These are phyloP conservation scores for Scheffersomyces cryptocercus DNA, from an alignment of 1,139 yeast species.

Conservation along the genomic window DNA sequence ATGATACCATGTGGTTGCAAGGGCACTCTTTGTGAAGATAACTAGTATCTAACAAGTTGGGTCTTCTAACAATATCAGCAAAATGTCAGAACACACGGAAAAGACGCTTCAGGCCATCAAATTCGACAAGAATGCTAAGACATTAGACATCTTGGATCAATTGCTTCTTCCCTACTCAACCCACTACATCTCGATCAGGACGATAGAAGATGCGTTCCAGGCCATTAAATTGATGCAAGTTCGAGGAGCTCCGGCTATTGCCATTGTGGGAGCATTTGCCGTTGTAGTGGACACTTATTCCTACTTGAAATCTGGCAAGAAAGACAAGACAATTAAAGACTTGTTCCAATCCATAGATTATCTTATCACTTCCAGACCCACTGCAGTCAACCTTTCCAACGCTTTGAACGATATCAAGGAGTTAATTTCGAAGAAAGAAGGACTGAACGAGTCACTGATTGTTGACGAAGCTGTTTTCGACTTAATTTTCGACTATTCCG, in stretches of 20 bases:
- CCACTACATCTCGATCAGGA: conserved; percentile 58
- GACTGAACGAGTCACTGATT: conserved; percentile 8
- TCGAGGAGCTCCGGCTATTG: conserved; percentile 98
- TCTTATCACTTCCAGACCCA: conserved; percentile 81
- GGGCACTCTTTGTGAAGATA: no score
- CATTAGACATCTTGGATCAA: conserved; percentile 75
- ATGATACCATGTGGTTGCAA: no score
- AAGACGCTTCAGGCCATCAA: conserved; percentile 64
- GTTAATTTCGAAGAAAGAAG: conserved; percentile 24
- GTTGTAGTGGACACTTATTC: conserved; percentile 67
- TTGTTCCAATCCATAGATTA: conserved; percentile 56
- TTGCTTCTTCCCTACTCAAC: conserved; percentile 78
- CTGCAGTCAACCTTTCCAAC: conserved; percentile 89
- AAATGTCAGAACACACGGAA: background rate
- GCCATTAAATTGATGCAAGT: conserved; percentile 92
- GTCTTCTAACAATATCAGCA: background rate
- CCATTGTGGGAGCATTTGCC: conserved; percentile 87
- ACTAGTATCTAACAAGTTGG: no score
- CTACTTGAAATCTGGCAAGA: conserved; percentile 11
- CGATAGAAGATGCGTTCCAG: conserved; percentile 70
- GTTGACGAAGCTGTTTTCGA: conserved; percentile 34
- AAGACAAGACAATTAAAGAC: conserved; percentile 26
- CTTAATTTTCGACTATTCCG: conserved; percentile 51
- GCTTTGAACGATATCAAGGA: conserved; percentile 64
- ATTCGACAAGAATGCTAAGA: conserved; percentile 49